These are phyloP conservation scores for Carnegiea gigantea DNA, from an alignment of 179 eudicot genomes.

Conservation along the genomic window DNA sequence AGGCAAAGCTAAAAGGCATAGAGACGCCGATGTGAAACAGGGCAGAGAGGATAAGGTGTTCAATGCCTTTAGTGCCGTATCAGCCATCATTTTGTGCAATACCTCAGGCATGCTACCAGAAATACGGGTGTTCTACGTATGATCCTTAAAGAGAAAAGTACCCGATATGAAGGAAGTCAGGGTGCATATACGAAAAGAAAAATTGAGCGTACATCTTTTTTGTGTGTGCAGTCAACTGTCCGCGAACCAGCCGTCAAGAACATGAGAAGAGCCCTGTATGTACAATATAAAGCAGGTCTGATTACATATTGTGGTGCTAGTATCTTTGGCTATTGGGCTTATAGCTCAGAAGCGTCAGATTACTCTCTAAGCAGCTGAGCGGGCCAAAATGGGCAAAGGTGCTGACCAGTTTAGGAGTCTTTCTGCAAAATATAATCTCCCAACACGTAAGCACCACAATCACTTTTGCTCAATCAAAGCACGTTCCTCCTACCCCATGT, in stretches of 20 bases:
- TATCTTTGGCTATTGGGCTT: conserved; percentile 61
- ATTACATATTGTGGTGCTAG: conserved; percentile 49
- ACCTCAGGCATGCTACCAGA: conserved; percentile 55
- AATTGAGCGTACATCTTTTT: neutral
- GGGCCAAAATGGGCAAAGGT: conserved; percentile 61
- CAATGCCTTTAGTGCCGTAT: conserved; percentile 48
- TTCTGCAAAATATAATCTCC: conserved; percentile 48
- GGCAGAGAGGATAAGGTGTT: conserved; percentile 37
- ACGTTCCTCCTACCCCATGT: neutral
- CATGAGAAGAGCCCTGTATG: conserved; percentile 54
- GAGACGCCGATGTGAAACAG: conserved; percentile 41
- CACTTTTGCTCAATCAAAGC: neutral
- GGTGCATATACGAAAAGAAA: neutral
- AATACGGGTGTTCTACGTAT: conserved; percentile 42
- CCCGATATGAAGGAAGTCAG: neutral
- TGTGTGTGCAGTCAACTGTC: conserved; percentile 54
- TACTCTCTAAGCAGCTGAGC: conserved; percentile 46
- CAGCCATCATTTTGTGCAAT: conserved; percentile 59
- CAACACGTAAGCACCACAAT: conserved; percentile 46
- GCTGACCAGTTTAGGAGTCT: conserved; percentile 40
- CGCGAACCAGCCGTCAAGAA: conserved; percentile 51
- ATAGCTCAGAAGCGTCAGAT: conserved; percentile 53
- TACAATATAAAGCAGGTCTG: conserved; percentile 50
- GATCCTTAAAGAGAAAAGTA: no score
- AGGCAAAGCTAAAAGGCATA: conserved; percentile 39